Evolutionary conservation across 2,329 filamentous ascomycete genomes (phyloP), one percentile per base, ranked within the genome.

Genomic region (Thermoascus crustaceus): DNA sequence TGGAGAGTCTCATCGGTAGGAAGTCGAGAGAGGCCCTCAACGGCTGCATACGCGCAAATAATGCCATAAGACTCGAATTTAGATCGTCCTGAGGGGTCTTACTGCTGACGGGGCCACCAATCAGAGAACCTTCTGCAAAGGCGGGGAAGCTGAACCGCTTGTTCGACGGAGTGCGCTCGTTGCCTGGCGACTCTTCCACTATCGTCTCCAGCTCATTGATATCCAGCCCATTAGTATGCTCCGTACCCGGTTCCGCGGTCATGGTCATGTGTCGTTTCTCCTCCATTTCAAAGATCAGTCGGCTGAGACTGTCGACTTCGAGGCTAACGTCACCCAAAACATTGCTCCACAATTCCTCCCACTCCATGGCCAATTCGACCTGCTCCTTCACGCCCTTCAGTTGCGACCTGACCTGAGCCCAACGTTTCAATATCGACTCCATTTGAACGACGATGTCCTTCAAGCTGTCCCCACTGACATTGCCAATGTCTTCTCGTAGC

Each of bases 321-420:
- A 81, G 78, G 34, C 88, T 85, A 42, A 96, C 94, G 56, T 96
- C 89, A 29, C 88, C 89, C 2, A 98, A 69, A 3, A 96, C 89
- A 44, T 76, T 85, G 49, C 86, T 86, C 89, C 91, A 96, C 22
- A 98, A 71, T 63, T 96, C 88, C 59, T 95, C 88, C 89, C 89
- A 98, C 55, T 98, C 91, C 87, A 96, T 94, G 30, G 91, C 91
- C 39, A 94, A 79, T 60, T 96, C 91, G 11, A 98, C 89, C 54
- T 96, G 89, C 31, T 76, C 76, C 57, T 94, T 94, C 37, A 94
- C 82, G 17, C 66, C 80, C 44, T 82, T 82, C 33, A 98, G 67
- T 1, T 82, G 81, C 26, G 68, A 71, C 50, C 86, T 83, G 50
- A 95, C 89, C 46, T 80, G 78, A 29, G 78, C 72, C 91, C 91